Evolutionary conservation across 2,329 filamentous ascomycete species (phyloP).

Genomic region (Pestalotiopsis sp.): DNA sequence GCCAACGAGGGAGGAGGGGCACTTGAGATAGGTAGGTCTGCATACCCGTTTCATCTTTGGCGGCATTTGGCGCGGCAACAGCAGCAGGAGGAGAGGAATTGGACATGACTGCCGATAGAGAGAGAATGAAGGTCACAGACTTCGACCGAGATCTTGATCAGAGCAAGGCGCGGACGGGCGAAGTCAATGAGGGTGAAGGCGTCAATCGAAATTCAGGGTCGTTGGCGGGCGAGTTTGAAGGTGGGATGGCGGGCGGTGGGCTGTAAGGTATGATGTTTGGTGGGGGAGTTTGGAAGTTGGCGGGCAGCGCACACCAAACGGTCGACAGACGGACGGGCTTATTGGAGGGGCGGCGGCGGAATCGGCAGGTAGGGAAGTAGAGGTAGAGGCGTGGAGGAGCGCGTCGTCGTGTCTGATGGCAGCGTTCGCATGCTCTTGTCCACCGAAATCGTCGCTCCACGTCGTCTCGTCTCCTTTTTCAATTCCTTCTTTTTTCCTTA

Average conservation of each 20-base stretch:
- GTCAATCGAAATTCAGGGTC: conserved; percentile 3
- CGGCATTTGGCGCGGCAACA: conserved; percentile 12
- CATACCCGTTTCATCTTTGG: conserved; percentile 16
- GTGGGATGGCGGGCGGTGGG: conserved; percentile 11
- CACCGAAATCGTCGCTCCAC: background rate
- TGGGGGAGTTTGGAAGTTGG: conserved; percentile 4
- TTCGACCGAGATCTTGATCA: background rate
- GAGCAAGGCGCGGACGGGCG: background rate
- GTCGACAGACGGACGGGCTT: conserved; percentile 5
- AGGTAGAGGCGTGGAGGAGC: conserved; percentile 2
- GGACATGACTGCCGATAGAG: conserved; percentile 12
- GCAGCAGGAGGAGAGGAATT: conserved; percentile 12
- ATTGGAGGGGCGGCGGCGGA: conserved; percentile 12
- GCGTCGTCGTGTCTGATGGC: background rate
- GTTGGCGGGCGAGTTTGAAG: background rate
- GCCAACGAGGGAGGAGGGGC: conserved; percentile 9
- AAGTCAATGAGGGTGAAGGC: conserved; percentile 6
- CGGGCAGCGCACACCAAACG: background rate
- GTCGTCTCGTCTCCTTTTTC: background rate
- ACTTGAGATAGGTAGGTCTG: background rate
- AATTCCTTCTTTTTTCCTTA: background rate
- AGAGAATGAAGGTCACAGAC: background rate
- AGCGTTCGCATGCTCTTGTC: conserved; percentile 10
- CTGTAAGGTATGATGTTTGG: conserved; percentile 10
- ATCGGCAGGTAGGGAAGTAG: conserved; percentile 12